Base-by-base conservation (phyloP, 306 rosid species). In the Boehmeria nivea region DNA sequence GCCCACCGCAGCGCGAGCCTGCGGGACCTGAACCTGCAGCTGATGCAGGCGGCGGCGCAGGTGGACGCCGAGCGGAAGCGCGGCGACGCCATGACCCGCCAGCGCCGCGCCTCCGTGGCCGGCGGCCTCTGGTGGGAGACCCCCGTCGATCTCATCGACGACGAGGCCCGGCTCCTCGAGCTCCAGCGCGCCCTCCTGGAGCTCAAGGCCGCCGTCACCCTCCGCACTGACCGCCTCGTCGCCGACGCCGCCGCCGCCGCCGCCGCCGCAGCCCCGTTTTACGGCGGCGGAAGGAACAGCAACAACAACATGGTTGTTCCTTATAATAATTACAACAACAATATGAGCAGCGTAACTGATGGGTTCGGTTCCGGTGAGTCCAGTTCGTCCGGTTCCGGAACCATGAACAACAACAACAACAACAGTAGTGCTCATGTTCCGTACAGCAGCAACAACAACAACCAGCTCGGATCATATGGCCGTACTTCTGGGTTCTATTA, bases 61-160 rank as follows among this genome's bases (percentile, higher is more conserved):
- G 8, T 68, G 5, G 69, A 58, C n/a, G 39, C 8, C 8, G 74
- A 57, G 33, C 61, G 28, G 53, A 66, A 59, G 33, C 47, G 45
- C 0, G 67, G 66, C 0, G 54, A 53, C 43, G 50, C 26, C 1
- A 24, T 46, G 7, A 51, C 34, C 13, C 18, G 18, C 17, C 14
- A 23, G 17, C 8, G 46, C 0, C 25, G 12, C 23, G 66, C 54
- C 5, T n/a, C 43, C 15, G 21, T 14, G 48, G 43, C n/a, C 14
- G 8, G 43, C 27, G 8, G 49, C 26, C 20, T 15, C 6, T 55
- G 70, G 64, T 36, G 51, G 56, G 59, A 59, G 18, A 5, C 2
- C 12, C 57, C 55, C 12, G 13, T 51, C 11, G 70, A 40, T 33
- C 22, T 17, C 28, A 50, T 67, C 11, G 51, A 48, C 2, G 2